These are phyloP conservation scores for Ilyonectria sp. DNA, from an alignment of 2,329 filamentous ascomycete species.

Conservation along the genomic window DNA sequence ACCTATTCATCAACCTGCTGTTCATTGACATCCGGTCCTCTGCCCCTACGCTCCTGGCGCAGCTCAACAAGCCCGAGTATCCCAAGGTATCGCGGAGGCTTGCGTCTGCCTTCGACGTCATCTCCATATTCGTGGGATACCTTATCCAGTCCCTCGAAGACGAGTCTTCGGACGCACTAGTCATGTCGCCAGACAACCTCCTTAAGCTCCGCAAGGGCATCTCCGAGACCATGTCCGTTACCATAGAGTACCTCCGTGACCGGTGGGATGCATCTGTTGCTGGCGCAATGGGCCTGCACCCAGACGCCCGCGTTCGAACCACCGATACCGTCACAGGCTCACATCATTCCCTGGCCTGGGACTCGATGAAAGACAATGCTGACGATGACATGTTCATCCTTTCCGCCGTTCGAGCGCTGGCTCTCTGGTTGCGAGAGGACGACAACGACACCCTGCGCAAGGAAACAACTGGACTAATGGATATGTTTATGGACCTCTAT, in stretches of 20 bases:
- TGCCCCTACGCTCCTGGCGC: constrained; percentile 71
- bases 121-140: constrained; percentile 73
- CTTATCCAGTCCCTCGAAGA: constrained; percentile 70
- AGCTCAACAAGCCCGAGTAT: constrained; percentile 71
- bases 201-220: constrained; percentile 73
- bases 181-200: constrained; percentile 71
- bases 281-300: constrained; percentile 73
- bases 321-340: constrained; percentile 62
- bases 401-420: constrained; percentile 69
- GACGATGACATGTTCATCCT: constrained; percentile 72
- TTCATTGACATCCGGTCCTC: constrained; percentile 77
- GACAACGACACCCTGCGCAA: constrained; percentile 72
- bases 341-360: constrained; percentile 70
- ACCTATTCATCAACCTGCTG: constrained; percentile 75
- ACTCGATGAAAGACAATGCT: constrained; percentile 64
- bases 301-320: constrained; percentile 64
- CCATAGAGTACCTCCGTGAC: constrained; percentile 77
- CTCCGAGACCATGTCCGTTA: constrained; percentile 74
- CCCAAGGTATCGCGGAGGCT: constrained; percentile 66
- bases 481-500: constrained; percentile 77
- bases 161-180: constrained; percentile 56
- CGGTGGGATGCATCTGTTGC: constrained; percentile 78
- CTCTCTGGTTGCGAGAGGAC: constrained; percentile 80
- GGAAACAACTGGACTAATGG: constrained; percentile 71
- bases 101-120: constrained; percentile 73